These are phyloP conservation scores for Geotrichum candidum DNA, from an alignment of 1,139 yeast species.

Conservation along the genomic window DNA sequence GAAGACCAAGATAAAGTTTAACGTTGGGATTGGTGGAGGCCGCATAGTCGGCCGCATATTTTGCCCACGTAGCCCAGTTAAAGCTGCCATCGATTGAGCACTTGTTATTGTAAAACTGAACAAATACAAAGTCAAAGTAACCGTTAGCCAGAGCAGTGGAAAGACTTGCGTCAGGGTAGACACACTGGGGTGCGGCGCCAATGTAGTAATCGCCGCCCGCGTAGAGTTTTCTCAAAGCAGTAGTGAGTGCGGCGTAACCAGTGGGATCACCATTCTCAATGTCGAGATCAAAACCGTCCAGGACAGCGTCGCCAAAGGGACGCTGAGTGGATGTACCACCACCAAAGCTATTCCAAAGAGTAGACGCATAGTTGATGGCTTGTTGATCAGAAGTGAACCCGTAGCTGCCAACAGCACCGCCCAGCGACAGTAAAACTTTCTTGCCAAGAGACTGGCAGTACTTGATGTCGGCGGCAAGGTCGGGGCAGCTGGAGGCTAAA, in stretches of 20 bases:
- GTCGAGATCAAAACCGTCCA: slow-evolving; percentile 70
- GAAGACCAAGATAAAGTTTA: slow-evolving; percentile 62
- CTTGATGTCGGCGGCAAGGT: slow-evolving; percentile 61
- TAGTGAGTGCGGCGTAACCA: slow-evolving; percentile 50
- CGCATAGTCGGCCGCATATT: slow-evolving; percentile 68
- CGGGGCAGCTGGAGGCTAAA: slow-evolving; percentile 51
- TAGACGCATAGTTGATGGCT: slow-evolving; percentile 63
- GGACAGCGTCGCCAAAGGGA: slow-evolving; percentile 63
- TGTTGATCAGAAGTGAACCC: slow-evolving; percentile 58
- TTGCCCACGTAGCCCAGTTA: slow-evolving; percentile 69
- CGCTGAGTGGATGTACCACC: slow-evolving; percentile 57
- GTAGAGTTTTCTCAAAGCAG: slow-evolving; percentile 49
- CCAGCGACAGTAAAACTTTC: slow-evolving; percentile 66
- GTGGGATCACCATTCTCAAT: slow-evolving; percentile 50
- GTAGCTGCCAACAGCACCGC: slow-evolving; percentile 76
- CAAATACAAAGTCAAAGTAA: slow-evolving; percentile 73
- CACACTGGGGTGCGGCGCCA: slow-evolving; percentile 94
- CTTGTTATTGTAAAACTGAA: slow-evolving; percentile 89
- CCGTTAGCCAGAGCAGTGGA: slow-evolving; percentile 58
- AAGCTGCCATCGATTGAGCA: slow-evolving; percentile 44
- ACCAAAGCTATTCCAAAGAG: slow-evolving; percentile 81
- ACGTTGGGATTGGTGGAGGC: slow-evolving; percentile 53
- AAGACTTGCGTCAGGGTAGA: slow-evolving; percentile 78
- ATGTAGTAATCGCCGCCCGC: slow-evolving; percentile 52
- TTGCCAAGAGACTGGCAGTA: slow-evolving; percentile 72